phyloP scores from a whole-genome alignment of 2,329 filamentous ascomycete genomes.

The Neopestalotiopsis clavispora region DNA sequence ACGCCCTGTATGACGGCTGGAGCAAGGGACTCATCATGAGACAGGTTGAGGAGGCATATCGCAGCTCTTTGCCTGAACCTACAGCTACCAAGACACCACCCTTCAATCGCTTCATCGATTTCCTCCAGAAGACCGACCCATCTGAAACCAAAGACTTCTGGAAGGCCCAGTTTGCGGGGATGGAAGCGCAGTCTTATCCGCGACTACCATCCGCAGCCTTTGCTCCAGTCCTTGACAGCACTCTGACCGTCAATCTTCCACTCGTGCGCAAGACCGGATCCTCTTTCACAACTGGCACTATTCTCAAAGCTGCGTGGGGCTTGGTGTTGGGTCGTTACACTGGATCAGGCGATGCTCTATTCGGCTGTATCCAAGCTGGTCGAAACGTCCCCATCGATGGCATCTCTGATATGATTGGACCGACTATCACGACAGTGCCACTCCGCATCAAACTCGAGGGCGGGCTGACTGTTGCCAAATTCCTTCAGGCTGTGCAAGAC shows the following conservation, averaged over 20 bases:
- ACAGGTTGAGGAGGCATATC: constrained; percentile 6
- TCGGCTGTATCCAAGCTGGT: constrained; percentile 12
- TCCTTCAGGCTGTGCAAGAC: constrained; percentile 16
- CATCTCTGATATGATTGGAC: constrained; percentile 15
- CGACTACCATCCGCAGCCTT: constrained; percentile 8
- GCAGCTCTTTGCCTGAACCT: background rate
- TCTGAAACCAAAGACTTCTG: background rate
- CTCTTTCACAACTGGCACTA: constrained; percentile 10
- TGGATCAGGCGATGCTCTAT: background rate
- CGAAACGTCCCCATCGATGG: constrained; percentile 14
- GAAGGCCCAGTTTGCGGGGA: constrained; percentile 4
- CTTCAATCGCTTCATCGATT: constrained; percentile 9
- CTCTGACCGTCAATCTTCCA: constrained; percentile 13
- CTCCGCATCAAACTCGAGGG: constrained; percentile 8
- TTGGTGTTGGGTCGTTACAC: constrained; percentile 6
- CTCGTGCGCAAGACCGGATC: constrained; percentile 9
- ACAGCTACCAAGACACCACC: background rate
- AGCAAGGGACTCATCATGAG: background rate
- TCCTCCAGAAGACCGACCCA: background rate
- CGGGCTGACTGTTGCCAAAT: constrained; percentile 7
- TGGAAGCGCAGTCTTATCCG: constrained; percentile 10
- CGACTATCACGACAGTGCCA: constrained; percentile 17
- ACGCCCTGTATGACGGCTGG: constrained; percentile 12
- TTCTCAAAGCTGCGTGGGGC: constrained; percentile 8
- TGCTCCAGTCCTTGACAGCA: background rate